Base-by-base conservation (phyloP, 2,329 filamentous ascomycete genomes). In the Aspergillus carbonarius region DNA sequence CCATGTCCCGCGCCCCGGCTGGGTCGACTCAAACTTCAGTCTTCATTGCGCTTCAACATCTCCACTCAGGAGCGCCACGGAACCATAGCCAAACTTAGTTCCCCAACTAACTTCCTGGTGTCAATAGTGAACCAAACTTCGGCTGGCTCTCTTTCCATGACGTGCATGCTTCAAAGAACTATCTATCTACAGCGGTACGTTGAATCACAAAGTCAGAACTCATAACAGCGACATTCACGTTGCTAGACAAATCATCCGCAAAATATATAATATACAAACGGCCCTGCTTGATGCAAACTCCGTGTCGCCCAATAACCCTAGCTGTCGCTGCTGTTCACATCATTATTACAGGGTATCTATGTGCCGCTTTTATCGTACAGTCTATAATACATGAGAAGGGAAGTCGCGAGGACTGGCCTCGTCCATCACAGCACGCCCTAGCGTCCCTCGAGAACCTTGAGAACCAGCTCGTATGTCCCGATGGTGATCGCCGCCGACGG, bases 381-480 rank as follows among this genome's bases (percentile, higher is more conserved):
- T 53, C 51, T 54, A 54, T 54, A 42, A 54, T 54, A 54, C 51
- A 54, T 44, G 37, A 54, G 37, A 54, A 42, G 50, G 37, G 50
- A 40, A 42, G 50, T 30, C 25, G 44, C 23, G 44, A 25, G 44
- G 25, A 17, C 42, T n/a, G 8, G 32, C 32, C n/a, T 20, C 32
- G 49, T n/a, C 18, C 35, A 13, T 40, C 13, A 18, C 6, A 37
- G 5, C 12, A 23, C 10, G 10, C 12, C 25, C 39, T 23, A 55
- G 18, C 46, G 54, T 40, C 54, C 34, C 44, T 55, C 54, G 32
- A 66, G 64, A 37, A 66, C 57, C 55, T 66, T 66, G 50, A 74
- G 64, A 51, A 75, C 72, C 60, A 74, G 71, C 61, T 75, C 72
- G 65, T 75, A 75, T 35, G 72, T 72, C 49, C 72, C 72, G 30